Conservation (phyloP, 2,329 filamentous ascomycete genomes). For the Sporothrix mexicana region DNA sequence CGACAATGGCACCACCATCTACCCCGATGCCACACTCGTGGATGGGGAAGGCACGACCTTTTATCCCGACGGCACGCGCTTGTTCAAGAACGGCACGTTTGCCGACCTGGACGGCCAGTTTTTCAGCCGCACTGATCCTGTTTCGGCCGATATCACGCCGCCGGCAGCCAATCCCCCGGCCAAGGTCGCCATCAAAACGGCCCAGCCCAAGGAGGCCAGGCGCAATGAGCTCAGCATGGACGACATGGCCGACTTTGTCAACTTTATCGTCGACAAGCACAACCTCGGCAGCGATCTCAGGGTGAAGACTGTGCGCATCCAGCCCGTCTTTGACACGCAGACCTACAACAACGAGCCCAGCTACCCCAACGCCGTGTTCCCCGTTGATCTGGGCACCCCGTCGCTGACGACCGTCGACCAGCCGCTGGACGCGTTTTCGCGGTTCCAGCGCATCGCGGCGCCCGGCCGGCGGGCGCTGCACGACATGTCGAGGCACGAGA, state of each 20-base stretch:
- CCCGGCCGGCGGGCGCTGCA: conserved; percentile 22
- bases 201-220: not conserved
- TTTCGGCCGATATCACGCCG: too few species aligned
- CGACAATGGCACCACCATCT: too few species aligned
- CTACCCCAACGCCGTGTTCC: conserved; percentile 20
- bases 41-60: too few species aligned
- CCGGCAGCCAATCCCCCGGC: too few species aligned
- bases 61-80: too few species aligned
- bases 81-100: too few species aligned
- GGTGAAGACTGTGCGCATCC: conserved; percentile 32
- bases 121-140: too few species aligned
- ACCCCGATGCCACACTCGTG: too few species aligned
- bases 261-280: conserved; percentile 40
- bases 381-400: conserved; percentile 38
- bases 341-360: not conserved
- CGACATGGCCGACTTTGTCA: conserved; percentile 38
- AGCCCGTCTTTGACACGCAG: conserved; percentile 15
- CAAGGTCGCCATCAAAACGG: too few species aligned
- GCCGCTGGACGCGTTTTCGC: not conserved
- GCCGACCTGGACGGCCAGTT: too few species aligned
- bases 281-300: conserved; percentile 40
- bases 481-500: too few species aligned
- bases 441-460: conserved; percentile 12
- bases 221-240: not conserved
- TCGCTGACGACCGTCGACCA: conserved; percentile 12